Conservation (phyloP, 2,329 filamentous ascomycete genomes). For the Claviceps africana region DNA sequence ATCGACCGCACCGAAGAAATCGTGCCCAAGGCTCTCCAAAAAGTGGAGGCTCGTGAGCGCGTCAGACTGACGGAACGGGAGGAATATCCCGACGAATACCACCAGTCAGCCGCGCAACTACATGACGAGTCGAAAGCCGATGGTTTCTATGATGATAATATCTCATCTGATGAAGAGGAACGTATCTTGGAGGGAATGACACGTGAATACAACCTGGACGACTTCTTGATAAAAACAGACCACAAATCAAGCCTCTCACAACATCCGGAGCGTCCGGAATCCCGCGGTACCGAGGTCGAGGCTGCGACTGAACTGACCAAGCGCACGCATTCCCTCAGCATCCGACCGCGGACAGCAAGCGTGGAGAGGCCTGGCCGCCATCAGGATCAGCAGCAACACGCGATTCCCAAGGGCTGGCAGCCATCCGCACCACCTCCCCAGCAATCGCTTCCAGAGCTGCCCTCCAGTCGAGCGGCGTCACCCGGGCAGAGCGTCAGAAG, state of each 20-base stretch:
- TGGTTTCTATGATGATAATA: slow-evolving; percentile 47
- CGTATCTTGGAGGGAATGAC: slow-evolving; percentile 79
- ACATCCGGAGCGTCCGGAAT: slow-evolving; percentile 22
- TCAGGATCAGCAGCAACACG: slow-evolving; percentile 3
- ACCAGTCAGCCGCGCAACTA: slow-evolving; percentile 17
- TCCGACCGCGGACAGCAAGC: slow-evolving; percentile 49
- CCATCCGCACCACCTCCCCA: slow-evolving; percentile 34
- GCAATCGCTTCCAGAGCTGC: slow-evolving; percentile 31
- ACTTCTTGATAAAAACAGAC: slow-evolving; percentile 50
- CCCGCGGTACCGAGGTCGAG: slow-evolving; percentile 60
- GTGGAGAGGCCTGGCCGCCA: slow-evolving; percentile 37
- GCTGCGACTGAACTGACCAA: slow-evolving; percentile 69
- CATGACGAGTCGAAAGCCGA: slow-evolving; percentile 21
- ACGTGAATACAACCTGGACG: slow-evolving; percentile 65
- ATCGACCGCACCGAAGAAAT: slow-evolving; percentile 28
- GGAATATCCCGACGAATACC: slow-evolving; percentile 23
- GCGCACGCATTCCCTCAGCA: slow-evolving; percentile 24
- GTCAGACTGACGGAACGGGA: slow-evolving; percentile 63
- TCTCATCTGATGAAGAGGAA: slow-evolving; percentile 57
- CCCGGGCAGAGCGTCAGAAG: slow-evolving; percentile 48
- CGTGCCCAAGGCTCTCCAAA: slow-evolving; percentile 43
- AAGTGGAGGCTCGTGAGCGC: slow-evolving; percentile 63
- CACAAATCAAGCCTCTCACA: slow-evolving; percentile 40
- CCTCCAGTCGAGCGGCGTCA: slow-evolving; percentile 17
- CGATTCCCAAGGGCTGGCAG: slow-evolving; percentile 9